These are phyloP conservation scores for Lipomyces orientalis DNA, from an alignment of 805 yeast genomes.

Conservation along the genomic window DNA sequence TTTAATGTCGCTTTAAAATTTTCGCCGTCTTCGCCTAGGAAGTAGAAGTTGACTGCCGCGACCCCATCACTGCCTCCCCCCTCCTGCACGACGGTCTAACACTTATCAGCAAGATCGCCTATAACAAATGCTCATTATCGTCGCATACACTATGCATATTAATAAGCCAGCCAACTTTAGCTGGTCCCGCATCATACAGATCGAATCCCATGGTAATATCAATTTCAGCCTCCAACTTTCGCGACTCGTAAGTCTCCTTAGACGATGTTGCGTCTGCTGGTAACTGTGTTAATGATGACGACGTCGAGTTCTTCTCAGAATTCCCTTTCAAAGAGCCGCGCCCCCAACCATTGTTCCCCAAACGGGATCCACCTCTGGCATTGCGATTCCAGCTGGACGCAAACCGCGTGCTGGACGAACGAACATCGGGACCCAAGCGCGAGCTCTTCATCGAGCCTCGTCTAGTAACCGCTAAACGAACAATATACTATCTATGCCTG, in stretches of 20 bases:
- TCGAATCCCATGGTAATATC: conserved; percentile 91
- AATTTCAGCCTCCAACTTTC: conserved; percentile 56
- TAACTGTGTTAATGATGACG: conserved; percentile 2
- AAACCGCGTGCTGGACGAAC: conserved; percentile 23
- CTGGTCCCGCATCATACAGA: conserved; percentile 72
- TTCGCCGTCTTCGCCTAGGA: conserved; percentile 96
- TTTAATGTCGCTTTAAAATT: conserved; percentile 83
- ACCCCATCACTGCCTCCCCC: conserved; percentile 67
- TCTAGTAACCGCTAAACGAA: not conserved
- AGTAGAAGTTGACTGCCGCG: conserved; percentile 92
- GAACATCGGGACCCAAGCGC: conserved; percentile 10
- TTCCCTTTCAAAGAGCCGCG: not conserved
- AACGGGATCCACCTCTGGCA: conserved; percentile 12
- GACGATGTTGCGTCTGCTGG: conserved; percentile 22
- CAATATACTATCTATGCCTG: not conserved
- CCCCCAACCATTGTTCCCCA: not conserved
- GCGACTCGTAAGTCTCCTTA: conserved; percentile 8
- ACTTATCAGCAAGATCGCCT: not conserved
- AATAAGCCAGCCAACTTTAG: conserved; percentile 83
- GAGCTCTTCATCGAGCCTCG: not conserved
- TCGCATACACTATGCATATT: conserved; percentile 72
- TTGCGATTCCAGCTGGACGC: conserved; percentile 13
- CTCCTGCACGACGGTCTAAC: conserved; percentile 53
- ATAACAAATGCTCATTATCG: not conserved
- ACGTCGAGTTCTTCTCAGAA: not conserved